Evolutionary conservation across 2,329 filamentous ascomycete species (phyloP), one percentile per base, ranked within the genome.

Genomic region (Diplodia scrobiculata): DNA sequence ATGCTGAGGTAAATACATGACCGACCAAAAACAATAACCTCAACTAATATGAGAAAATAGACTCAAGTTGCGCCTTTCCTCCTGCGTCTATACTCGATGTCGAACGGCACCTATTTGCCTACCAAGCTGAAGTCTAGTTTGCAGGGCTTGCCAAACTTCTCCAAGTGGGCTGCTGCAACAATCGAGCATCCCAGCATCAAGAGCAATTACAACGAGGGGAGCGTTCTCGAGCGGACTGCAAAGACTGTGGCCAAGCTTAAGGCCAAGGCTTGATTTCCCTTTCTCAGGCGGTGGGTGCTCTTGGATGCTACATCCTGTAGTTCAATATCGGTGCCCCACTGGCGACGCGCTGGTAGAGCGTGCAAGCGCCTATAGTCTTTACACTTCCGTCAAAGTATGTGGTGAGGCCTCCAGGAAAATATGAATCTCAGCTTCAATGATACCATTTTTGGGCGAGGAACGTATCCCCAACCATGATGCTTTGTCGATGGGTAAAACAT

Each of bases 31-130:
- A 25, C 13, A 2, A 13, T 41, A 45, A 19, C 54, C 13, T 38
- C 36, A 5, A 38, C 55, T 55, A n/a, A 63, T 6, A 11, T 6
- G 13, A 14, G 1, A 17, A 13, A 32, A 7, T 14, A 88, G 86
- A 87, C 84, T 14, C 79, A 87, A 67, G 84, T 83, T 1, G 89
- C 86, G 0, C 87, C 89, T 0, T 92, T 92, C 73, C 73, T 91
- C 10, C 73, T 92, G 21, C 83, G 90, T 1, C 73, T 88, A 21
- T 80, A 87, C 52, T 76, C 80, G 1, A 81, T 86, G 32, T 72
- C 82, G 0, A 86, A 87, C 72, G 80, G 41, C 81, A 79, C 0
- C 67, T 91, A 17, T 75, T 86, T 65, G 87, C 86, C 0, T 73
- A 58, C 72, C 70, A 82, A 74, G 27, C 74, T 87, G 65, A 72